These are phyloP conservation scores for Arctostaphylos glauca DNA, from an alignment of 148 eudicot species.

Conservation along the genomic window DNA sequence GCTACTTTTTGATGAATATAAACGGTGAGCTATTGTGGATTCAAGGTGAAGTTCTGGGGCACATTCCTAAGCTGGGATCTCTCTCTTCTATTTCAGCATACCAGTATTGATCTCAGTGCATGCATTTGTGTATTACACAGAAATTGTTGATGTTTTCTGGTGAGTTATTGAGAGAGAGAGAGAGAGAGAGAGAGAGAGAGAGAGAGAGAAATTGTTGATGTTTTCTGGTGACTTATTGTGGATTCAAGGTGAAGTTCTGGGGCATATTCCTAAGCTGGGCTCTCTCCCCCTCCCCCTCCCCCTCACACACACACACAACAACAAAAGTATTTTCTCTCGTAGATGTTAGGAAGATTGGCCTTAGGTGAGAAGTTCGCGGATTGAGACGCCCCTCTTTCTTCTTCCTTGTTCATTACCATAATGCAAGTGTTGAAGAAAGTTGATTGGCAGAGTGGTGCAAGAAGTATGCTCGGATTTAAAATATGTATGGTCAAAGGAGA, in stretches of 20 bases:
- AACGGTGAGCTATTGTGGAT: not conserved
- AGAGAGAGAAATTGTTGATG: not conserved
- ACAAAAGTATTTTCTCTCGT: not conserved
- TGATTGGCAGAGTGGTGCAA: not conserved
- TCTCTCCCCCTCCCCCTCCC: too few species aligned
- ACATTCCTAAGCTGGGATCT: too few species aligned
- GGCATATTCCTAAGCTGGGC: not conserved
- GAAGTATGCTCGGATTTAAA: not conserved
- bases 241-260: not conserved
- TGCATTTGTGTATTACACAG: too few species aligned
- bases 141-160: too few species aligned
- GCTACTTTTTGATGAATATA: not conserved
- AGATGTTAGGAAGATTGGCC: not conserved
- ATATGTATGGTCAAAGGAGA: not conserved
- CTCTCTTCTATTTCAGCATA: too few species aligned
- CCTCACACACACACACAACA: too few species aligned
- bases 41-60: too few species aligned
- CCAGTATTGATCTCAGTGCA: too few species aligned
- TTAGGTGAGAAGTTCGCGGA: not conserved
- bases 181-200: too few species aligned
- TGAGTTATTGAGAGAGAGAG: too few species aligned
- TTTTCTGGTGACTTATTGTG: not conserved
- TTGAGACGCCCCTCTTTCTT: not conserved
- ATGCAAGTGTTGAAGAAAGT: not conserved
- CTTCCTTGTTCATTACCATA: not conserved